These are phyloP conservation scores for Litsea cubeba DNA, from an alignment of 164 flowering plant species.

Conservation along the genomic window DNA sequence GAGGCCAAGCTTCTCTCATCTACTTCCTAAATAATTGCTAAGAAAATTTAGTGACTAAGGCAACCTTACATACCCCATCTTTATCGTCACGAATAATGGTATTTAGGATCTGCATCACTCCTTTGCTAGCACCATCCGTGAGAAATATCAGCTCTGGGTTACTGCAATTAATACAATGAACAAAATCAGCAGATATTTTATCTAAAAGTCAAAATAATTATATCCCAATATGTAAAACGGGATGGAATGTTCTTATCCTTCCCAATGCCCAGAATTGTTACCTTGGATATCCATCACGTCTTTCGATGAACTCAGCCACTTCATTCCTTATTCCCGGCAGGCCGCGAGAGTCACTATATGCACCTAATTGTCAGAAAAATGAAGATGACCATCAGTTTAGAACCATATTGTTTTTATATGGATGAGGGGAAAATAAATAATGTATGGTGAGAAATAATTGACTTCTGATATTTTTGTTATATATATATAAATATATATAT, in stretches of 20 bases:
- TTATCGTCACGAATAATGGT: conserved; percentile 59
- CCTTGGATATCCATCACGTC: conserved; percentile 99
- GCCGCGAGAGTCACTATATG: conserved; percentile 97
- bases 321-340: conserved; percentile 92
- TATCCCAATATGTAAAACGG: background rate
- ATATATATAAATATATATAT: no score
- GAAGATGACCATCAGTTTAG: background rate
- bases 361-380: conserved; percentile 45
- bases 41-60: no score
- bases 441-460: no score
- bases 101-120: conserved; percentile 89
- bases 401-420: background rate
- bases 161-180: conserved; percentile 35
- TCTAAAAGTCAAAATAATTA: background rate
- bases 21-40: no score
- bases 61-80: conserved; percentile 68
- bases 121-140: conserved; percentile 99
- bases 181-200: conserved; percentile 14
- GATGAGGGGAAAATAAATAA: no score
- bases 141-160: conserved; percentile 97
- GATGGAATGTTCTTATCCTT: background rate
- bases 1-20: no score
- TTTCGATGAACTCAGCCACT: conserved; percentile 87
- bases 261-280: conserved; percentile 19
- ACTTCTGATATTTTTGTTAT: no score